Evolutionary conservation across 208 protist genomes (phyloP), one percentile per base, ranked within the genome.

Genomic region (Wallacemonas sp.): DNA sequence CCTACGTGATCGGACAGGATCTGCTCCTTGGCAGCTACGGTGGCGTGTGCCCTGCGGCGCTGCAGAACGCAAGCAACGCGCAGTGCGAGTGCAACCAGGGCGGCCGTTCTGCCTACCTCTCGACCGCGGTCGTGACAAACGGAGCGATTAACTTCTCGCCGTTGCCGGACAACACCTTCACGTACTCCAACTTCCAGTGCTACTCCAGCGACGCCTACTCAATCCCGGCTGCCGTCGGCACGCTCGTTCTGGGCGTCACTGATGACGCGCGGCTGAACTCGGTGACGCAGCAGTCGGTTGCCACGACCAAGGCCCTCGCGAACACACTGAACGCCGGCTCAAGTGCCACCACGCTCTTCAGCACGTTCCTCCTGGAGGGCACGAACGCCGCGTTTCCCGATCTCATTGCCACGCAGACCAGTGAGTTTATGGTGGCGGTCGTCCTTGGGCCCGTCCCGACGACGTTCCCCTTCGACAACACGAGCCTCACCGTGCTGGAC

Each of bases 1-100:
- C 44, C 17, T 87, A 83, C 68, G 43, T 85, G 5, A 46, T 87
- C n/a, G 72, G 61, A 29, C 64, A 68, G 14, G 81, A 87, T 68
- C 57, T 76, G 32, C 54, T 90, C n/a, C 34, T 86, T 30, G 85
- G 81, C 34, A 74, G 83, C 66, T 90, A 78, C 70, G 80, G 85
- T 43, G 80, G 70, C 19, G 32, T 26, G 41, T 74, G 72, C 55
- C 26, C 46, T 3, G 44, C 9, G 2, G 47, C 26, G 24, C 26
- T 55, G 24, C 3, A 24, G 47, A n/a, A 27, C 24, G 26, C 26
- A 9, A 33, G 21, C 24, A 55, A 55, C 17, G 47, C 47, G 4
- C 47, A 55, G 52, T 78, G 64, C 64, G 16, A 44, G 11, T 90
- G 81, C 69, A 90, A 83, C 36, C 68, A 79, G 48, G 72, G 78